Base-by-base conservation (phyloP, 306 rosid genomes). In the Cicer yamashitae region DNA sequence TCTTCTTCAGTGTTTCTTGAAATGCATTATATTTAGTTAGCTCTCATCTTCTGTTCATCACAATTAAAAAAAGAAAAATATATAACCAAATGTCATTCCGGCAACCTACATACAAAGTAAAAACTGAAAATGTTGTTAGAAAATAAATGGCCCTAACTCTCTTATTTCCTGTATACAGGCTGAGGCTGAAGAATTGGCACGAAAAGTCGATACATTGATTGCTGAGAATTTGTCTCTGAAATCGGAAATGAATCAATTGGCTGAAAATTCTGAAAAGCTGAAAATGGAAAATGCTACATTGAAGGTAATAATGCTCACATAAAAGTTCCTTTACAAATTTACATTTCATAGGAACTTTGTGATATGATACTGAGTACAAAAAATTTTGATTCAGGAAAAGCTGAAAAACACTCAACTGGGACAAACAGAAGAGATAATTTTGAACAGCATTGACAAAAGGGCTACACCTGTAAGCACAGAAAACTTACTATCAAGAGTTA, bases 171-270 rank as follows among this genome's bases (percentile, higher is more conserved):
- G 2, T 54, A 0, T 67, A 50, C 88, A 94, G 99, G 99, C 96
- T 8, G 99, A 94, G 73, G 43, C 97, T 69, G 99, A 89, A 75
- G 96, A 86, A 71, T 87, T 94, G 77, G 90, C 96, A 38, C 85
- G 59, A 15, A 89, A 88, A 80, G 99, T 94, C 2, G 96, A 90
- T 2, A 66, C 84, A 20, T 76, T 94, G 82, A 76, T 65, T 64
- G 78, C 88, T 13, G 96, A 92, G 75, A 89, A 94, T 73, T 71
- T 56, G 37, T 51, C 88, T 3, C 87, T 94, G 51, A 87, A 88
- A 78, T 88, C 91, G 12, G 97, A 94, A 84, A 76, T 92, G 47
- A 86, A 69, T 47, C 84, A 84, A 38, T 68, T 94, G 67, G 44
- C 87, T 44, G 96, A 87, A 77, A 89, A 64, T 66, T 92, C 99